Conservation (phyloP, 495 filamentous ascomycete genomes). For the Aspergillus panamensis region DNA sequence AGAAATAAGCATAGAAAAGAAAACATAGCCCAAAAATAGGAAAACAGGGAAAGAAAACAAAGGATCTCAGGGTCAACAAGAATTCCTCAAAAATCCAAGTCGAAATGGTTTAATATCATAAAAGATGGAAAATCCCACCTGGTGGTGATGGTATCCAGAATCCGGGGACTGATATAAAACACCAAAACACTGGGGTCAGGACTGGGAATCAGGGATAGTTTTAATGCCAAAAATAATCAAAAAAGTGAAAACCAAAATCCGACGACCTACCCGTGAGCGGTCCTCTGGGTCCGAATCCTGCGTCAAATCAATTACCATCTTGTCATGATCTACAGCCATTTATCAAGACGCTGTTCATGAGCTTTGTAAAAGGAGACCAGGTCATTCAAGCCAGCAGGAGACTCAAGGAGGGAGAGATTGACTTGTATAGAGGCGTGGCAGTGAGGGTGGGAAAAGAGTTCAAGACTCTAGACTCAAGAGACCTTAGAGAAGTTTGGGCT, state of each 20-base stretch:
- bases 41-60: neutral
- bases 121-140: too few relatives aligned
- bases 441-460: too few relatives aligned
- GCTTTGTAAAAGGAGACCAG: neutral
- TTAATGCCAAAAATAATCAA: neutral
- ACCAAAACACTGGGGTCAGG: too few relatives aligned
- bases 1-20: neutral
- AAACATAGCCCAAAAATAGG: neutral
- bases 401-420: neutral
- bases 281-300: slow-evolving; percentile 25
- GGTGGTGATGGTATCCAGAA: too few relatives aligned
- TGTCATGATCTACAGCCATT: neutral
- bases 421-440: neutral
- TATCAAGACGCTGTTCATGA: neutral
- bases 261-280: slow-evolving; percentile 7
- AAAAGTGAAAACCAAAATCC: neutral
- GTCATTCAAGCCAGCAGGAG: neutral
- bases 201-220: neutral
- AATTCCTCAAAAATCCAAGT: neutral
- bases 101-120: too few relatives aligned
- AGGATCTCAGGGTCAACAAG: neutral
- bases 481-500: too few relatives aligned
- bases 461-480: too few relatives aligned
- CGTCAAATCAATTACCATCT: slow-evolving; percentile 27
- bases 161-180: too few relatives aligned